Evolutionary conservation across 2,329 filamentous ascomycete species (phyloP).

Genomic region (Cryphonectria nitschkei): DNA sequence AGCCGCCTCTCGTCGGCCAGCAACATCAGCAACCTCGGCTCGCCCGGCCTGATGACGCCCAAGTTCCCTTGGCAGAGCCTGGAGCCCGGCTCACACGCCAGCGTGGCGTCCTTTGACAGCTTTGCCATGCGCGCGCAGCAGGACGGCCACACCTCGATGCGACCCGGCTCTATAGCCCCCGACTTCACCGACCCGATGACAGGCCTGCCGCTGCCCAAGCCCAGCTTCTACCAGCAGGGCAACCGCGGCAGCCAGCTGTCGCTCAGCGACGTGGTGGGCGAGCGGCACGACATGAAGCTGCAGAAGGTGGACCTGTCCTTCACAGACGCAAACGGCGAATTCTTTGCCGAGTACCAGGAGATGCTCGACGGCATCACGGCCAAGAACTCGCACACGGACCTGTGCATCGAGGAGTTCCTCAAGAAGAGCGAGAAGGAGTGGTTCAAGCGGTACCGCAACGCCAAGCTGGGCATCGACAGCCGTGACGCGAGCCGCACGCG

Average conservation of each 20-base stretch:
- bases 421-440: conserved; percentile 70
- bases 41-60: conserved; percentile 25
- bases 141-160: conserved; percentile 19
- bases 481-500: conserved; percentile 42
- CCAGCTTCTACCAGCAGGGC: conserved; percentile 34
- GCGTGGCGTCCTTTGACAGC: conserved; percentile 29
- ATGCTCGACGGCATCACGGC: conserved; percentile 58
- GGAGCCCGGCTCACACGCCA: conserved; percentile 21
- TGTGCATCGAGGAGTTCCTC: conserved; percentile 69
- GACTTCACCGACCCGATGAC: conserved; percentile 36
- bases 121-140: conserved; percentile 28
- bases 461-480: conserved; percentile 56
- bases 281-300: conserved; percentile 64
- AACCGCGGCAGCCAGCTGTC: conserved; percentile 51
- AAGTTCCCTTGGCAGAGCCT: conserved; percentile 29
- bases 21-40: background rate
- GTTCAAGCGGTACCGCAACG: conserved; percentile 63
- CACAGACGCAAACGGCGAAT: conserved; percentile 65
- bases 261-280: conserved; percentile 60
- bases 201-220: conserved; percentile 34
- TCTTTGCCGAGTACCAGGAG: conserved; percentile 61
- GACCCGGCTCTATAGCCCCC: conserved; percentile 26
- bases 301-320: conserved; percentile 71
- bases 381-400: conserved; percentile 58
- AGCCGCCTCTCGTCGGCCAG: conserved; percentile 16